phyloP scores from a whole-genome alignment of 495 filamentous ascomycete genomes.

The Xylaria nigripes region DNA sequence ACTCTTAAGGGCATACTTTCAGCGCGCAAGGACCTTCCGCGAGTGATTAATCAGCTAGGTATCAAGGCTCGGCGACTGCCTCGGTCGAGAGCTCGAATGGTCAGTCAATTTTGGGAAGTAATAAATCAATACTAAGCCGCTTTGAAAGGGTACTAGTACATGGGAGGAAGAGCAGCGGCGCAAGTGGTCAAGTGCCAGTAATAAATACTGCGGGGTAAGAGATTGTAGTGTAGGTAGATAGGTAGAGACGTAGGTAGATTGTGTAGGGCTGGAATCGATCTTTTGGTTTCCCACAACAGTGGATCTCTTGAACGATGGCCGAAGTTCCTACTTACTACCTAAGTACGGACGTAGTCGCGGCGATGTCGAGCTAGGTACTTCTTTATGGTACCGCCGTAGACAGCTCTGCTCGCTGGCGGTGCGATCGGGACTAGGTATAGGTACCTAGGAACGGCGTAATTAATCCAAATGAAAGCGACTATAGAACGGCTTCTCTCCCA shows the following conservation, averaged over 20 bases:
- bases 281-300: slow-evolving; percentile 4
- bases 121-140: background rate
- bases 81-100: background rate
- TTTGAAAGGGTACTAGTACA: background rate
- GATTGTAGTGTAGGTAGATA: background rate
- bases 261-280: slow-evolving; percentile 4
- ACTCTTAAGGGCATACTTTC: slow-evolving; percentile 44
- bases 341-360: slow-evolving; percentile 6
- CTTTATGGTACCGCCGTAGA: too few species aligned
- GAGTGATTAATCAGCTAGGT: background rate
- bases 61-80: background rate
- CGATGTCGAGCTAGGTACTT: slow-evolving; percentile 5
- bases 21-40: background rate
- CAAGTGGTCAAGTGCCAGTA: background rate
- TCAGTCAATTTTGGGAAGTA: background rate
- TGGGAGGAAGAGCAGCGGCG: background rate
- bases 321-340: too few species aligned
- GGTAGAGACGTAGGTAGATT: too few species aligned
- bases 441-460: background rate
- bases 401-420: too few species aligned
- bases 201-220: slow-evolving; percentile 12
- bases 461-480: background rate
- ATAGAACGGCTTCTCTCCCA: background rate
- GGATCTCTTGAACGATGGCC: background rate
- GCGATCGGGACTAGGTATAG: too few species aligned